Evolutionary conservation across 768 basidiomycete genomes (phyloP).

Genomic region (Tylopilus vinaceipallidus): DNA sequence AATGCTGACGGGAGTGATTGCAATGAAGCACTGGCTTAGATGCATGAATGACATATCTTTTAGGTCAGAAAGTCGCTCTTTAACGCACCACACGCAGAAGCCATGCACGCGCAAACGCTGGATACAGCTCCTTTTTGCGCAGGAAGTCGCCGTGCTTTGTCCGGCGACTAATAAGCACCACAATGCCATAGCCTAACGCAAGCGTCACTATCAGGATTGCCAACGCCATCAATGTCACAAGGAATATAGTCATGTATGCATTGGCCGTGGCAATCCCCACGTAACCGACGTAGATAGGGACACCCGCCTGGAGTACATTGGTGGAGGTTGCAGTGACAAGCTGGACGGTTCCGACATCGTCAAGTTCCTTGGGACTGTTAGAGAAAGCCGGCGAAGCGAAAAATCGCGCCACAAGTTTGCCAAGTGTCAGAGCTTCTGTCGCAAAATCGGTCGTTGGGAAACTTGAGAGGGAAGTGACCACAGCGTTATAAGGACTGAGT

Average conservation of each 20-base stretch:
- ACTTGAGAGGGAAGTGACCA: neutral
- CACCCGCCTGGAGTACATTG: conserved; percentile 73
- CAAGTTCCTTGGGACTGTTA: conserved; percentile 27
- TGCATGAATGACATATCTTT: conserved; percentile 1
- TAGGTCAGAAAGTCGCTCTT: neutral
- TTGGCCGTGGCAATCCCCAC: conserved; percentile 81
- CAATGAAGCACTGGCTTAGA: conserved; percentile 51
- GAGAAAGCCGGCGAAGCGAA: conserved; percentile 3
- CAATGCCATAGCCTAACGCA: conserved; percentile 48
- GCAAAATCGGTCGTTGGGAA: conserved; percentile 1
- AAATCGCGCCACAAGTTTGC: conserved; percentile 9
- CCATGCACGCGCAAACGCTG: conserved; percentile 57
- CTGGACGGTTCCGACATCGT: conserved; percentile 43
- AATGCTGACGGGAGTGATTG: conserved; percentile 65
- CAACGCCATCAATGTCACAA: conserved; percentile 65
- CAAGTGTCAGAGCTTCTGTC: conserved; percentile 11
- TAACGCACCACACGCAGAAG: conserved; percentile 62
- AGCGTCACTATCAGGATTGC: conserved; percentile 56
- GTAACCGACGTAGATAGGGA: conserved; percentile 80
- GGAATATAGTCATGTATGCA: conserved; percentile 87
- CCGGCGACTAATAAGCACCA: conserved; percentile 27
- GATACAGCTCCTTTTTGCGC: conserved; percentile 36
- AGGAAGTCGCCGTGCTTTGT: conserved; percentile 17
- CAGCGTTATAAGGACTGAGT: conserved; percentile 72
- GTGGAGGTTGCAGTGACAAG: conserved; percentile 60